Evolutionary conservation across 2,329 filamentous ascomycete genomes (phyloP).

Genomic region (Colletotrichum sp.): DNA sequence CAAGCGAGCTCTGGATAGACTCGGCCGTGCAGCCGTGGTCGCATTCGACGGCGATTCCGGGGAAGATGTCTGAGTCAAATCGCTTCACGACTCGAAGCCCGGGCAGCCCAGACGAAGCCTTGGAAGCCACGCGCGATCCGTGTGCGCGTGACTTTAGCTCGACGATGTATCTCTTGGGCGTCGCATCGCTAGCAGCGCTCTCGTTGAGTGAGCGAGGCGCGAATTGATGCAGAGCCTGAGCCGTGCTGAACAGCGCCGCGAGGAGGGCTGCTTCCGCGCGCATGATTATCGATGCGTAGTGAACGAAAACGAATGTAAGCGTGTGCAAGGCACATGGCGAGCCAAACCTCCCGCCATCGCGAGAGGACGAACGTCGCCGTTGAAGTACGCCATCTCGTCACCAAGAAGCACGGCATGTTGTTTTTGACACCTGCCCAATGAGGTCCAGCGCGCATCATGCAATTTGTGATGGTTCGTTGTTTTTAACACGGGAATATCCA

Average conservation of each 20-base stretch:
- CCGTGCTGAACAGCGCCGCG: background rate
- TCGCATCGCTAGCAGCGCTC: background rate
- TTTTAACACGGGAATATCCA: background rate
- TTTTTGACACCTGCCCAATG: background rate
- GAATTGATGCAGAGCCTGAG: background rate
- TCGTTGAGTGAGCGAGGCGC: background rate
- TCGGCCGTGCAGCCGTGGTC: conserved; percentile 34
- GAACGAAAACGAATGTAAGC: background rate
- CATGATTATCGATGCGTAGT: background rate
- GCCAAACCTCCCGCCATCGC: background rate
- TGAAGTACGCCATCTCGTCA: background rate
- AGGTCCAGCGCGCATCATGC: background rate
- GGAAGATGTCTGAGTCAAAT: conserved; percentile 34
- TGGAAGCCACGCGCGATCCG: background rate
- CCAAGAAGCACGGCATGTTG: background rate
- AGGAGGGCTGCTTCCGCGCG: background rate
- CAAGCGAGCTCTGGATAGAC: conserved; percentile 33
- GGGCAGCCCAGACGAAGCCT: background rate
- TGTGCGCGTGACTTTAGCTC: conserved; percentile 8
- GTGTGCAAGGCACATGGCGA: background rate
- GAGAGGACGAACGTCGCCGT: background rate
- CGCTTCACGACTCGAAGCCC: conserved; percentile 14
- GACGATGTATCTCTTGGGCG: conserved; percentile 16
- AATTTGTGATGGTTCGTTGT: background rate
- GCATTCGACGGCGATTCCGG: conserved; percentile 37